phyloP scores from a whole-genome alignment of 768 basidiomycete species.

The Cystobasidium tubakii region DNA sequence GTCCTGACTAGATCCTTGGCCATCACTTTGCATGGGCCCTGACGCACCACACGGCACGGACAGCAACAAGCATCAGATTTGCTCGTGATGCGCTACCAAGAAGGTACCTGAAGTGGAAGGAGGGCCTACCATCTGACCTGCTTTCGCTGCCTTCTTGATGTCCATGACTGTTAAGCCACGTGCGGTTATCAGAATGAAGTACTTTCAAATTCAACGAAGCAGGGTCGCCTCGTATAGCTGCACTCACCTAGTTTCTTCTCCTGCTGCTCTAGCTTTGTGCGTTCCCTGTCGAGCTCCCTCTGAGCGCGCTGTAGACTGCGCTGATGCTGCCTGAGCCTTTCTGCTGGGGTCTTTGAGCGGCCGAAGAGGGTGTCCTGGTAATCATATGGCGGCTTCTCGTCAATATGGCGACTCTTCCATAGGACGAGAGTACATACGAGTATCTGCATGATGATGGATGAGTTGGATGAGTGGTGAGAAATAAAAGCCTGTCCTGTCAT shows the following conservation, averaged over 20 bases:
- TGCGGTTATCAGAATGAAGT: too few relatives aligned
- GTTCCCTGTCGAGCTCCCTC: constrained; percentile 93
- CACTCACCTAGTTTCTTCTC: constrained; percentile 75
- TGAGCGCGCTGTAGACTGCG: constrained; percentile 92
- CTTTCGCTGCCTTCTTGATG: constrained; percentile 93
- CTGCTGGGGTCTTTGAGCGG: constrained; percentile 74
- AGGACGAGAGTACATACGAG: constrained; percentile 1
- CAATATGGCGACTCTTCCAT: too few relatives aligned
- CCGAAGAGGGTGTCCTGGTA: constrained; percentile 36
- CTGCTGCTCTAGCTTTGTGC: constrained; percentile 82
- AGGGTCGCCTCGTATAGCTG: too few relatives aligned
- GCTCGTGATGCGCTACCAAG: too few relatives aligned
- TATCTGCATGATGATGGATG: constrained; percentile 13
- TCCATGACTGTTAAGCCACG: constrained; percentile 57
- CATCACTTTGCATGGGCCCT: constrained; percentile 99
- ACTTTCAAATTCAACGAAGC: too few relatives aligned
- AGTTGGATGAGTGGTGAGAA: not conserved
- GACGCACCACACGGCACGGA: too few relatives aligned
- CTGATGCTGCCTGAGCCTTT: constrained; percentile 93
- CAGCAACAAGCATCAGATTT: too few relatives aligned
- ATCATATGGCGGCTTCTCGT: not conserved
- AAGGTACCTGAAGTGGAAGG: too few relatives aligned
- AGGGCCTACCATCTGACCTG: constrained; percentile 84
- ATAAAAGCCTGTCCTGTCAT: not conserved
- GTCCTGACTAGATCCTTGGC: constrained; percentile 97